Percentiles rank a stretch among this genome's conserved stretches.
phyloP scores from a whole-genome alignment of 2,329 filamentous ascomycete genomes.

The Diplodia corticola region DNA sequence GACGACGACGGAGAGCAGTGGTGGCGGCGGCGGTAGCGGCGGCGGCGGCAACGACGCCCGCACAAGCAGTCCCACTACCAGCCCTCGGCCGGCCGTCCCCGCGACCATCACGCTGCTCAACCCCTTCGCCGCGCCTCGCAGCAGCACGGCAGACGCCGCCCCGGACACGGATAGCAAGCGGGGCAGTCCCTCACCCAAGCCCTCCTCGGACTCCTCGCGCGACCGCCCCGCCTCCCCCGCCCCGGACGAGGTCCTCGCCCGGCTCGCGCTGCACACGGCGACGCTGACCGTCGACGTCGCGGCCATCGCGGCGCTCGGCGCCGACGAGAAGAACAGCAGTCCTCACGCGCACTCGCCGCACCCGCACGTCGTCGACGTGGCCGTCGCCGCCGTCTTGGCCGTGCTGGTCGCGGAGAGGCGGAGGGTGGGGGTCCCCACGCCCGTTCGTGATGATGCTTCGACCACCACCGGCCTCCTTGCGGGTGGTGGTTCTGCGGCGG shows the following conservation, averaged over 20 bases:
- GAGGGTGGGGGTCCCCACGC: slow-evolving; percentile 27
- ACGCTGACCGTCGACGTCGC: slow-evolving; percentile 48
- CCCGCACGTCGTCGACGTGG: slow-evolving; percentile 49
- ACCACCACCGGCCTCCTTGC: no score
- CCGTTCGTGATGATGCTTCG: no score
- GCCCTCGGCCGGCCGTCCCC: neutral
- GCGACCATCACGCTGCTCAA: slow-evolving; percentile 39
- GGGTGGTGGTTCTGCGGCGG: neutral
- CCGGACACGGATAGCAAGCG: slow-evolving; percentile 33
- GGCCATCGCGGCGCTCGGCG: slow-evolving; percentile 31
- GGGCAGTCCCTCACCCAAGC: no score
- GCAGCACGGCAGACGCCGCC: neutral
- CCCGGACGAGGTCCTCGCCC: slow-evolving; percentile 43
- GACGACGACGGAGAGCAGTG: neutral
- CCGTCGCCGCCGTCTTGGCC: slow-evolving; percentile 44
- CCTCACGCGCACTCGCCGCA: slow-evolving; percentile 37
- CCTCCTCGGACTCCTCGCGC: no score
- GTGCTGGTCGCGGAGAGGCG: slow-evolving; percentile 49
- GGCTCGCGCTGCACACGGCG: slow-evolving; percentile 46
- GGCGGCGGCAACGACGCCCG: neutral
- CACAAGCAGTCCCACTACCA: neutral
- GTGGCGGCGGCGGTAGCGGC: neutral
- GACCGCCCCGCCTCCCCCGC: slow-evolving; percentile 37
- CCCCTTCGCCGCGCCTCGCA: slow-evolving; percentile 34
- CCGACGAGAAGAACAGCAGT: slow-evolving; percentile 28